A percentile compares a stretch with the other conserved stretches of the same genome.
phyloP scores from a whole-genome alignment of 805 yeast genomes.

The Groenewaldozyma tartarivorans region DNA sequence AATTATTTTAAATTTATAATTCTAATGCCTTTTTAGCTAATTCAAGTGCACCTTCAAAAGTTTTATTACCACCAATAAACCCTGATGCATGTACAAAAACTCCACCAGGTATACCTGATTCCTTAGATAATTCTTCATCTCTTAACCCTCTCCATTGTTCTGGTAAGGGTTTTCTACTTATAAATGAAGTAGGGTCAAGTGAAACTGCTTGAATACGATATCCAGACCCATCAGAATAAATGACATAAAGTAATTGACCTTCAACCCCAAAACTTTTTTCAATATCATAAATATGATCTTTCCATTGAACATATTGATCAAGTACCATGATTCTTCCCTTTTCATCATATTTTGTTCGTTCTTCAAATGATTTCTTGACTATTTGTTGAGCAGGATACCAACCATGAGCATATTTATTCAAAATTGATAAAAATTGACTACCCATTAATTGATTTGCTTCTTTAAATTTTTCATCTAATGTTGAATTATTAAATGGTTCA shows the following conservation, averaged over 20 bases:
- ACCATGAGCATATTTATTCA: slow-evolving; percentile 64
- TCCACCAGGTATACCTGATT: slow-evolving; percentile 77
- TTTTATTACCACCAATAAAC: slow-evolving; percentile 88
- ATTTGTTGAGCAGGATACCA: slow-evolving; percentile 86
- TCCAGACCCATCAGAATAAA: slow-evolving; percentile 58
- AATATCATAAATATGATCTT: slow-evolving; percentile 72
- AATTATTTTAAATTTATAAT: too few relatives aligned
- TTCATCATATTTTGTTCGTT: slow-evolving; percentile 50
- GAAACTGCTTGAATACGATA: slow-evolving; percentile 94
- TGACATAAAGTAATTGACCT: slow-evolving; percentile 59
- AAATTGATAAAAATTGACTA: slow-evolving; percentile 54
- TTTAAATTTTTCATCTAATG: slow-evolving; percentile 54
- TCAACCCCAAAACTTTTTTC: slow-evolving; percentile 41
- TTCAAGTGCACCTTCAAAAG: slow-evolving; percentile 65
- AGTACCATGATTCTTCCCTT: slow-evolving; percentile 70
- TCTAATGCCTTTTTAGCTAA: slow-evolving; percentile 48
- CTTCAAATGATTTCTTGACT: slow-evolving; percentile 60
- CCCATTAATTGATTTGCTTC: slow-evolving; percentile 82
- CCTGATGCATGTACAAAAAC: slow-evolving; percentile 92
- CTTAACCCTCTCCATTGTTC: slow-evolving; percentile 93
- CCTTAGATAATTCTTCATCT: slow-evolving; percentile 67
- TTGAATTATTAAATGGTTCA: slow-evolving; percentile 49
- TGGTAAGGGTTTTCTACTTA: slow-evolving; percentile 79
- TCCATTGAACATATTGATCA: slow-evolving; percentile 86
- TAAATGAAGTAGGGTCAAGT: slow-evolving; percentile 66